These are phyloP conservation scores for Pleurotus salmoneostramineus DNA, from an alignment of 768 basidiomycete species.

Conservation along the genomic window DNA sequence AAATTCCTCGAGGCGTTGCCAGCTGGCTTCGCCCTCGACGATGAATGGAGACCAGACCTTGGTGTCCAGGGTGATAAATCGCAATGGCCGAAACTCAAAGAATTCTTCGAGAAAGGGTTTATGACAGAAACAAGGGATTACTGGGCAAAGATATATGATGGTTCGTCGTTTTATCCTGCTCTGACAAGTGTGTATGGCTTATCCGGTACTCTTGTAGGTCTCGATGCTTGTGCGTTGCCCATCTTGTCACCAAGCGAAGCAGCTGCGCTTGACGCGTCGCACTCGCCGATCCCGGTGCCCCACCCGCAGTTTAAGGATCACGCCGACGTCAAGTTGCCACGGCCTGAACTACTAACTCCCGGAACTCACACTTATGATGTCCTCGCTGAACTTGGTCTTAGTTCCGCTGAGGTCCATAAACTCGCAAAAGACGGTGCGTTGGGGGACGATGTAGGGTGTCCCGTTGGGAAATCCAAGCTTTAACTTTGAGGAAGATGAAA, in stretches of 20 bases:
- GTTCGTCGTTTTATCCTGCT: slow-evolving; percentile 26
- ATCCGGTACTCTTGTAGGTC: slow-evolving; percentile 34
- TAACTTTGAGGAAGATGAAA: background rate
- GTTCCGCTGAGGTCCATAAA: slow-evolving; percentile 29
- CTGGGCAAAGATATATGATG: slow-evolving; percentile 67
- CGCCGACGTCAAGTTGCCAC: slow-evolving; percentile 5
- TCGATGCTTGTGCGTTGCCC: slow-evolving; percentile 70
- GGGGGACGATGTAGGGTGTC: slow-evolving; percentile 22
- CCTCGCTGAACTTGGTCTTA: slow-evolving; percentile 47
- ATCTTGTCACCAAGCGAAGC: slow-evolving; percentile 67
- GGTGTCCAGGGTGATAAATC: slow-evolving; percentile 39
- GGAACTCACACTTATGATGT: slow-evolving; percentile 55
- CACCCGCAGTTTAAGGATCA: slow-evolving; percentile 43
- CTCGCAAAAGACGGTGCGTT: slow-evolving; percentile 47
- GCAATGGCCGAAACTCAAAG: slow-evolving; percentile 53
- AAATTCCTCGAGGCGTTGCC: slow-evolving; percentile 50
- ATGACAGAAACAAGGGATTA: slow-evolving; percentile 53
- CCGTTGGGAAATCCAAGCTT: slow-evolving; percentile 2
- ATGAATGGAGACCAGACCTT: slow-evolving; percentile 53
- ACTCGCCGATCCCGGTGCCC: slow-evolving; percentile 38
- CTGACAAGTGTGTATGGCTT: background rate
- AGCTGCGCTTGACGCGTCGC: slow-evolving; percentile 32
- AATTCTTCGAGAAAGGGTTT: slow-evolving; percentile 67
- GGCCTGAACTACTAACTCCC: slow-evolving; percentile 27
- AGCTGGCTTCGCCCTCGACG: slow-evolving; percentile 31